Evolutionary conservation across 2,329 filamentous ascomycete species (phyloP), one percentile per base, ranked within the genome.

Genomic region (Aspergillus flavus): DNA sequence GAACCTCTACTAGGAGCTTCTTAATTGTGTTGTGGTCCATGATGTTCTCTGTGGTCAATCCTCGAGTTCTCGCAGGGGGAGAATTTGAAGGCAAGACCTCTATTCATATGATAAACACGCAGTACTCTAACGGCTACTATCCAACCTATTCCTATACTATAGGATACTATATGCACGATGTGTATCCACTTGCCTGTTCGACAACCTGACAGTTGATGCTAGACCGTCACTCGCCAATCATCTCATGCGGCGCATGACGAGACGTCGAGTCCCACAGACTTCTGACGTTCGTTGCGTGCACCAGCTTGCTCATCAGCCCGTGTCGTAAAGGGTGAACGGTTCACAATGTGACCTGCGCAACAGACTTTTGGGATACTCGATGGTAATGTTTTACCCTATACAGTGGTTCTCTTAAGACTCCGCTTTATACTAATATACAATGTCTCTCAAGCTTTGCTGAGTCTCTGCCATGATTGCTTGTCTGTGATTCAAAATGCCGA

Each of bases 1-100:
- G 36, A 2, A 59, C 54, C 11, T 68, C 58, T 1, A 23, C 28
- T 19, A 63, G 59, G 9, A 68, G 58, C 23, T n/a, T 39, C 21
- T 63, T 48, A 16, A 71, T 64, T 2, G 52, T 28, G 11, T 60
- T 16, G 5, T 50, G 32, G 32, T 67, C 63, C 67, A 69, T 69
- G 46, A 2, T 57, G 26, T 26, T 11, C 21, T 26, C 14, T 55
- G n/a, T 23, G 4, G 14, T 7, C 10, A 34, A 39, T 23, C 10
- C 9, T 54, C 4, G 19, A 16, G 16, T n/a, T 36, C 14, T 54
- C 19, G 50, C 9, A 5, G 21, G 34, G 23, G 5, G 4, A 55
- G 16, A 39, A 7, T 19, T 19, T 6, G 14, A 9, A 32, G 16
- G 9, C 52, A 1, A 34, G 12, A 21, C 19, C 30, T 34, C 32